Percentiles rank a stretch among this genome's conserved stretches.
phyloP scores from a whole-genome alignment of 2,329 filamentous ascomycete species.

The Coniella lustricola region DNA sequence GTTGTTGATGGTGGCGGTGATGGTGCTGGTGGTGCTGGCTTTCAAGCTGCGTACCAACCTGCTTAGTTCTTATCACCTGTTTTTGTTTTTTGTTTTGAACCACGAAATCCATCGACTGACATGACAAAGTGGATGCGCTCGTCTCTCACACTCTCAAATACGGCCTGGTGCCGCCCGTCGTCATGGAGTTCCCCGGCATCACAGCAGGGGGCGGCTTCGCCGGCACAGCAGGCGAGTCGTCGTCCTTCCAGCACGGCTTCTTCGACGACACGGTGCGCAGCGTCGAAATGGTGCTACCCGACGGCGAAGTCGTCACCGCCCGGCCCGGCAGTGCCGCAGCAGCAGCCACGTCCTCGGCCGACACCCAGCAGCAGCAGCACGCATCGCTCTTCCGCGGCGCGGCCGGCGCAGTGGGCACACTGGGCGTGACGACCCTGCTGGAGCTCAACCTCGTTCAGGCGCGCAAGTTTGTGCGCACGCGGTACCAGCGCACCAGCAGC shows the following conservation, averaged over 20 bases:
- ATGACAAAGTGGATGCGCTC: constrained; percentile 51
- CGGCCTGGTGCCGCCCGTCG: constrained; percentile 61
- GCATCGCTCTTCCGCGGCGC: constrained; percentile 53
- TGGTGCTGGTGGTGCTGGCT: too few species aligned
- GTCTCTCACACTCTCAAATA: constrained; percentile 59
- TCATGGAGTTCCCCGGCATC: constrained; percentile 73
- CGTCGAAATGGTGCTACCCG: constrained; percentile 63
- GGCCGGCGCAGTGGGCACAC: constrained; percentile 59
- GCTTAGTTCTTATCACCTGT: too few species aligned
- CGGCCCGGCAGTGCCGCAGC: too few species aligned
- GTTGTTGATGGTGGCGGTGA: too few species aligned
- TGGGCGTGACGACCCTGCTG: constrained; percentile 61
- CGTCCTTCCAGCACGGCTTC: constrained; percentile 63
- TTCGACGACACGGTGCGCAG: constrained; percentile 58
- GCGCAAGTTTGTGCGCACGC: constrained; percentile 53
- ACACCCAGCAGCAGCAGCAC: constrained; percentile 4
- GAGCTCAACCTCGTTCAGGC: constrained; percentile 58
- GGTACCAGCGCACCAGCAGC: constrained; percentile 49
- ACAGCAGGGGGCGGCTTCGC: constrained; percentile 66
- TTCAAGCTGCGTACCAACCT: too few species aligned
- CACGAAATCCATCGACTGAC: too few species aligned
- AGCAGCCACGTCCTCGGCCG: too few species aligned
- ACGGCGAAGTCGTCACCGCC: constrained; percentile 54
- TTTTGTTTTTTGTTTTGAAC: constrained; percentile 43
- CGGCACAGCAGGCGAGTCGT: constrained; percentile 65